Conservation (phyloP, 495 filamentous ascomycete genomes). For the Trypethelium eluteriae region DNA sequence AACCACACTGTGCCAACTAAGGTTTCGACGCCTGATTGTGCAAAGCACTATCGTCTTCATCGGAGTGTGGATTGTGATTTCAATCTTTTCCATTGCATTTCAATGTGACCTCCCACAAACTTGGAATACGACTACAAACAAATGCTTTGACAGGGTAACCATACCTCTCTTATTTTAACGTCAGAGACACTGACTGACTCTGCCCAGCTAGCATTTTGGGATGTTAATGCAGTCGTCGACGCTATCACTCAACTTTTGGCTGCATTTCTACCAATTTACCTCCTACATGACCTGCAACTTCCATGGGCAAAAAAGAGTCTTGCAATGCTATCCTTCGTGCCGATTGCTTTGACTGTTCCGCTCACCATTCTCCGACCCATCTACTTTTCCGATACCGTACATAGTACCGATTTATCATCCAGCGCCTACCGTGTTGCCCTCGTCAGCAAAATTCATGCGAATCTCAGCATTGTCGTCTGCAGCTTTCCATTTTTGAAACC, state of each 20-base stretch:
- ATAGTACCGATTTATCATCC: neutral
- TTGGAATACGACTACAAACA: neutral
- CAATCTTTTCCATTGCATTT: neutral
- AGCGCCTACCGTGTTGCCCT: neutral
- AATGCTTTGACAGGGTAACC: neutral
- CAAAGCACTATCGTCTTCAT: neutral
- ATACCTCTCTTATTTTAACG: neutral
- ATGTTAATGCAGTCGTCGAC: neutral
- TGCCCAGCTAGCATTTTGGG: neutral
- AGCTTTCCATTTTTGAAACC: neutral
- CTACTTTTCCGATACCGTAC: neutral
- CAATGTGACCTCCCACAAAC: neutral
- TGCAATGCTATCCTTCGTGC: neutral
- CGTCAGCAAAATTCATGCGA: neutral
- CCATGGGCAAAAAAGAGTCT: neutral
- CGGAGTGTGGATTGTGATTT: neutral
- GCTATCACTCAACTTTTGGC: neutral
- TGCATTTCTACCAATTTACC: neutral
- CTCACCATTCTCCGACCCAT: neutral
- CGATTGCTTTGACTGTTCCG: neutral
- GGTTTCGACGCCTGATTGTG: neutral
- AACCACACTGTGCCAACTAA: neutral
- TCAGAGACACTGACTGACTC: neutral
- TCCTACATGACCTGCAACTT: neutral
- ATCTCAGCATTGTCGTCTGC: neutral